Evolutionary conservation across 768 basidiomycete genomes (phyloP).

Genomic region (Amanita subjunquillea): DNA sequence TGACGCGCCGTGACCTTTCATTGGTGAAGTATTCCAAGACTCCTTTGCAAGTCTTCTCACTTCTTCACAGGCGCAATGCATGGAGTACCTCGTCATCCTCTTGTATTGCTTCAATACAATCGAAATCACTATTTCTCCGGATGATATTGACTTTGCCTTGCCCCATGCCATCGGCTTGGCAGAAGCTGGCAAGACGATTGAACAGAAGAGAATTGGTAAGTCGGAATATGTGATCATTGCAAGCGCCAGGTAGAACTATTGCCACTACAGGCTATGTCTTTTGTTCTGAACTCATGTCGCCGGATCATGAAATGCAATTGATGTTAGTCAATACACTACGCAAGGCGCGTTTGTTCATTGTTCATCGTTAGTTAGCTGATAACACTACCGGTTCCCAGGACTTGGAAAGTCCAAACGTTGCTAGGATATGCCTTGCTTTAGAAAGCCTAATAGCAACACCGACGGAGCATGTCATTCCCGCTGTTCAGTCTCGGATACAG

Average conservation of each 20-base stretch:
- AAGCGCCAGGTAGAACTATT: neutral
- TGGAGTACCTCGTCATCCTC: slow-evolving; percentile 57
- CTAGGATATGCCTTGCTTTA: slow-evolving; percentile 62
- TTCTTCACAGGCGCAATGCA: slow-evolving; percentile 44
- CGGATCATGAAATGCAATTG: slow-evolving; percentile 57
- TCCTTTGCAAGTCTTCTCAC: slow-evolving; percentile 6
- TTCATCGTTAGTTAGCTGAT: neutral
- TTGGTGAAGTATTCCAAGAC: slow-evolving; percentile 30
- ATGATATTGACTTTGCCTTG: slow-evolving; percentile 41
- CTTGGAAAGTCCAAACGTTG: slow-evolving; percentile 44
- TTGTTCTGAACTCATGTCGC: slow-evolving; percentile 63
- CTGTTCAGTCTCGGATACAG: slow-evolving; percentile 55
- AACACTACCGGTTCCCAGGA: slow-evolving; percentile 36
- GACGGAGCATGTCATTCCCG: slow-evolving; percentile 64
- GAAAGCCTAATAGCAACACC: slow-evolving; percentile 55
- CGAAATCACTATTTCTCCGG: slow-evolving; percentile 22
- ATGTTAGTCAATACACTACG: slow-evolving; percentile 84
- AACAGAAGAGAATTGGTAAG: slow-evolving; percentile 61
- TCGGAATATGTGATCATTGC: neutral
- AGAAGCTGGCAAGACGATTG: slow-evolving; percentile 49
- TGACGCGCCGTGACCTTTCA: slow-evolving; percentile 39
- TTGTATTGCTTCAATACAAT: slow-evolving; percentile 56
- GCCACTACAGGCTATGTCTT: slow-evolving; percentile 61
- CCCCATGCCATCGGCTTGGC: slow-evolving; percentile 70
- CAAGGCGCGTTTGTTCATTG: slow-evolving; percentile 38